Evolutionary conservation across 495 filamentous ascomycete species (phyloP), one percentile per base, ranked within the genome.

Genomic region (Margaritispora aquatica): DNA sequence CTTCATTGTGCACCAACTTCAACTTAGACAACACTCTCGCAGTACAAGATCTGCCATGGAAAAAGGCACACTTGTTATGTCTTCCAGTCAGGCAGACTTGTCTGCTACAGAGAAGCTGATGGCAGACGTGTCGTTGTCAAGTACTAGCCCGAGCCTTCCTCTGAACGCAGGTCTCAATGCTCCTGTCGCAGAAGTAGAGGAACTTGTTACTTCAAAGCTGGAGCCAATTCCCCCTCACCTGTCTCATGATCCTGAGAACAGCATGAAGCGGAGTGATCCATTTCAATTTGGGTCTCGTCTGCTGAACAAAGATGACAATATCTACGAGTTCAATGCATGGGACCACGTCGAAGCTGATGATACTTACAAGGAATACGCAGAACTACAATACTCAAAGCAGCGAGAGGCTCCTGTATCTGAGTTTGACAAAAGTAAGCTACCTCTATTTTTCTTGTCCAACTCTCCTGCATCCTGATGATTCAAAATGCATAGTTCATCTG

Each of bases 241-340:
- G 24, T 80, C 74, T 47, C 80, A 83, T 67, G 75, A 83, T 71
- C 79, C 77, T 22, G 70, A 78, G 52, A 72, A 80, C 65, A 86
- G 83, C 68, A 77, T 85, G 71, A 98, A 97, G 77, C 81, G 89
- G 57, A 88, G 70, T 68, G 89, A 96, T 63, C 95, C 94, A 31
- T 98, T 98, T 74, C 84, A 91, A 72, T 98, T 98, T 72, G 94
- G 94, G 55, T 92, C 89, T 11, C 90, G 94, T 49, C 85, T 81
- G 63, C 85, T 98, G 38, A 82, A 87, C 61, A 74, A 90, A 66
- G 81, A 84, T 63, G 90, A 95, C 73, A 81, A 97, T 66, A 86
- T 95, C 63, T 97, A 88, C 75, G 87, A 92, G 68, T 93, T 92
- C 84, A 98, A 98, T 71, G 94, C 94, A 38, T 98, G 94, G 94